These are phyloP conservation scores for Beauveria sp. DNA, from an alignment of 2,329 filamentous ascomycete species.

Conservation along the genomic window DNA sequence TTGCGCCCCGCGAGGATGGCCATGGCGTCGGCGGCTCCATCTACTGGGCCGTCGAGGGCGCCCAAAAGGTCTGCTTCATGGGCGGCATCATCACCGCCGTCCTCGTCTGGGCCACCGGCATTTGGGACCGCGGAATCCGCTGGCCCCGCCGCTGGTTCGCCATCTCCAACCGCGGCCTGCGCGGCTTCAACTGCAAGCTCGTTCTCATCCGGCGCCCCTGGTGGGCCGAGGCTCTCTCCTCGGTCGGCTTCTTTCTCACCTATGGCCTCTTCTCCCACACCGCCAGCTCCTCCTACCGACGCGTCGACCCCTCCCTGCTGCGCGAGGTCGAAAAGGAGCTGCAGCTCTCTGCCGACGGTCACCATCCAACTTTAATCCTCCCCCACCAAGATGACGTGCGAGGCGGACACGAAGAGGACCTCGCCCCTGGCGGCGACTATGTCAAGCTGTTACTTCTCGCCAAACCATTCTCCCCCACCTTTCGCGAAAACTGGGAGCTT, in stretches of 20 bases:
- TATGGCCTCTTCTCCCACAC: slow-evolving; percentile 64
- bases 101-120: slow-evolving; percentile 88
- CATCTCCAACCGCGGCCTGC: slow-evolving; percentile 80
- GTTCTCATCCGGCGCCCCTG: slow-evolving; percentile 78
- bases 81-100: slow-evolving; percentile 81
- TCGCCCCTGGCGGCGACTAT: slow-evolving; percentile 83
- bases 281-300: slow-evolving; percentile 64
- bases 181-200: slow-evolving; percentile 93
- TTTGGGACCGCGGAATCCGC: slow-evolving; percentile 90
- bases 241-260: slow-evolving; percentile 69
- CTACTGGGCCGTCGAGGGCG: slow-evolving; percentile 91
- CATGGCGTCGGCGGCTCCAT: slow-evolving; percentile 84
- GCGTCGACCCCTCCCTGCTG: slow-evolving; percentile 59
- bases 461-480: slow-evolving; percentile 90
- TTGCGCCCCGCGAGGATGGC: slow-evolving; percentile 93
- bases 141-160: slow-evolving; percentile 91
- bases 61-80: slow-evolving; percentile 85
- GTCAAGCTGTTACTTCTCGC: slow-evolving; percentile 85
- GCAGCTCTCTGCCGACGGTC: slow-evolving; percentile 34
- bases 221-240: slow-evolving; percentile 70
- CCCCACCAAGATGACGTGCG: slow-evolving; percentile 50
- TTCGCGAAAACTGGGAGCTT: slow-evolving; percentile 94
- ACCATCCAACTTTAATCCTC: slow-evolving; percentile 36
- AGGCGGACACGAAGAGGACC: slow-evolving; percentile 76
- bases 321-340: slow-evolving; percentile 54